Base-by-base conservation (phyloP, 2,329 filamentous ascomycete genomes). In the Atkinsonella texensis region DNA sequence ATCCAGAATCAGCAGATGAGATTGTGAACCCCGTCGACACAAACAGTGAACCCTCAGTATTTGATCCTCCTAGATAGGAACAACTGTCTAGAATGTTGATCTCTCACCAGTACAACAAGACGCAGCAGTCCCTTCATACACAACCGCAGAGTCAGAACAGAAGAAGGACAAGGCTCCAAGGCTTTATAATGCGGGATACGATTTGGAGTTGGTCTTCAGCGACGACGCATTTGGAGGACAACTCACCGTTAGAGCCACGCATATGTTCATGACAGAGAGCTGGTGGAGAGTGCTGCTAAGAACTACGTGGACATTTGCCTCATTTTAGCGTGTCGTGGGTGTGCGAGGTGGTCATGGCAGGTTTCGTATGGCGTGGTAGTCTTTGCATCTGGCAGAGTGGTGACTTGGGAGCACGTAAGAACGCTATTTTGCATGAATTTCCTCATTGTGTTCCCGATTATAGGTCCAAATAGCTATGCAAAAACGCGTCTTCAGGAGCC, bases 181-280 rank as follows among this genome's bases (percentile, higher is more conserved):
- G 31, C 23, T 53, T 4, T 53, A 53, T 47, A 53, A 50, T 32
- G 47, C 51, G 7, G 47, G 46, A 17, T 47, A 23, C 17, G 15
- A 38, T 15, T 47, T 44, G 12, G 31, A 17, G 13, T 12, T 44
- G 18, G 17, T 35, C 10, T 49, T 51, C 42, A 46, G 28, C 10
- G 15, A 35, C 45, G 23, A 50, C 23, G 48, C 45, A 10, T 28
- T 15, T 12, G 28, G 48, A 17, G 49, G 33, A 15, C 15, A 43
- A 40, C 33, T 53, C 6, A 23, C 18, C 7, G n/a, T 55, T 18
- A 33, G 46, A 35, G 48, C 38, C 28, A 38, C 41, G 10, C 48
- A 20, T 55, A 57, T 40, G 50, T 57, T 31, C 55, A 54, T 32
- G 54, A 55, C 8, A 52, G 55, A 2, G 54, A 57, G 38, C 31